Evolutionary conservation across 192 early-diverging fungal genomes (phyloP).

Genomic region (Podila verticillata): DNA sequence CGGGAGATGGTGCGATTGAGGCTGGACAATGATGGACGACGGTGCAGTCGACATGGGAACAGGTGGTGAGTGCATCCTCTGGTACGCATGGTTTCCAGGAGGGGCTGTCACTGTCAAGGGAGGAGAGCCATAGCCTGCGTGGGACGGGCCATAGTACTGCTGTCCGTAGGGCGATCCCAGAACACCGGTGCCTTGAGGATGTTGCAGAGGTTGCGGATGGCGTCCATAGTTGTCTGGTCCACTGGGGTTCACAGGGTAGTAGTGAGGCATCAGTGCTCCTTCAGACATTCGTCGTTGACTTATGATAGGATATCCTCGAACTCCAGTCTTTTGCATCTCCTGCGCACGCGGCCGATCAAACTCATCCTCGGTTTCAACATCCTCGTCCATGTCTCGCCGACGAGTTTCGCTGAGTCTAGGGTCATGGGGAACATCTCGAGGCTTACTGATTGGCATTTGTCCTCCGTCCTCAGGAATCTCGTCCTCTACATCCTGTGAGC

Average conservation of each 20-base stretch:
- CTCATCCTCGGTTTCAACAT: constrained; percentile 35
- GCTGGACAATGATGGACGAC: constrained; percentile 8
- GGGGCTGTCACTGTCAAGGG: constrained; percentile 4
- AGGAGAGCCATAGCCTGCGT: constrained; percentile 25
- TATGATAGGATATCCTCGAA: background rate
- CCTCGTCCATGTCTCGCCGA: constrained; percentile 10
- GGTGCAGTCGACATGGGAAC: constrained; percentile 9
- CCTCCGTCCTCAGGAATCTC: constrained; percentile 2
- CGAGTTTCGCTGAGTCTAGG: background rate
- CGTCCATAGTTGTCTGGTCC: constrained; percentile 13
- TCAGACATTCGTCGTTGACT: constrained; percentile 24
- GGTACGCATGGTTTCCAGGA: constrained; percentile 9
- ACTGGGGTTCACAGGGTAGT: constrained; percentile 2
- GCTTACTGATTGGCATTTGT: too few relatives aligned
- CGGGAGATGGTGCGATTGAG: constrained; percentile 5
- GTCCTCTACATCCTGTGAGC: constrained; percentile 5
- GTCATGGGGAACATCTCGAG: background rate
- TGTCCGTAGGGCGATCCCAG: constrained; percentile 34
- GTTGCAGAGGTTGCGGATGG: constrained; percentile 5
- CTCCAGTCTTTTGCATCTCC: background rate
- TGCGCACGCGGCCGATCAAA: constrained; percentile 11
- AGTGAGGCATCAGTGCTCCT: background rate
- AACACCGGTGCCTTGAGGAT: constrained; percentile 2
- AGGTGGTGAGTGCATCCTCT: constrained; percentile 21
- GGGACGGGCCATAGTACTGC: constrained; percentile 21